phyloP scores from a whole-genome alignment of 257 asterid genomes.

The Solanum dulcamara region DNA sequence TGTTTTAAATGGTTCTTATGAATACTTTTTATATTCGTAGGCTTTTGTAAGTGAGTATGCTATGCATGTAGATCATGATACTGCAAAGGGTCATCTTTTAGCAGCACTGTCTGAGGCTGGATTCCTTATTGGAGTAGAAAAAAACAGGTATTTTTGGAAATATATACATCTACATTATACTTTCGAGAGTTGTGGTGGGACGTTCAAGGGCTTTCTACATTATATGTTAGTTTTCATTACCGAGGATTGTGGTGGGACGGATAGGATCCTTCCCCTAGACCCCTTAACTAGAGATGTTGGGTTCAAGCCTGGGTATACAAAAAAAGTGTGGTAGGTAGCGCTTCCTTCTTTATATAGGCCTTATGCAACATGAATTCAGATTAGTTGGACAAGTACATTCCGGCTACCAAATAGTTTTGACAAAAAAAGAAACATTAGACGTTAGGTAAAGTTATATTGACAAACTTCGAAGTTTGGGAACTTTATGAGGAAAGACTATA shows the following conservation, averaged over 20 bases:
- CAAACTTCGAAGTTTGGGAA: neutral
- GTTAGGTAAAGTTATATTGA: neutral
- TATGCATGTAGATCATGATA: slow-evolving; percentile 48
- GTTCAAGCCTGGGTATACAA: neutral
- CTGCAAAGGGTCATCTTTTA: slow-evolving; percentile 72
- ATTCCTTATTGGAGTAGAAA: slow-evolving; percentile 79
- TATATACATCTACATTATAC: neutral
- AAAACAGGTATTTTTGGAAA: slow-evolving; percentile 48
- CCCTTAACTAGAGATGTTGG: neutral
- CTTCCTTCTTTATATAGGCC: neutral
- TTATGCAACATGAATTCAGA: neutral
- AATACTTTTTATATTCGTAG: slow-evolving; percentile 14
- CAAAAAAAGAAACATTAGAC: too few species aligned
- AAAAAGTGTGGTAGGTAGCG: neutral
- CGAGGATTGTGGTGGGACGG: neutral
- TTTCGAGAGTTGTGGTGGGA: too few species aligned
- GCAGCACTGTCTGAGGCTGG: slow-evolving; percentile 93
- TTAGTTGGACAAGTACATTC: too few species aligned
- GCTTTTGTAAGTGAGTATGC: slow-evolving; percentile 98
- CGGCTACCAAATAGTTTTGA: too few species aligned
- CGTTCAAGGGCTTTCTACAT: too few species aligned
- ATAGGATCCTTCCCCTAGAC: neutral
- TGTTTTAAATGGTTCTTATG: neutral
- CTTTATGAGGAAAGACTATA: neutral
- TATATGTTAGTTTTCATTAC: neutral